Conservation (phyloP, 1,284 basidiomycete species). For the Pseudozyma sp. region DNA sequence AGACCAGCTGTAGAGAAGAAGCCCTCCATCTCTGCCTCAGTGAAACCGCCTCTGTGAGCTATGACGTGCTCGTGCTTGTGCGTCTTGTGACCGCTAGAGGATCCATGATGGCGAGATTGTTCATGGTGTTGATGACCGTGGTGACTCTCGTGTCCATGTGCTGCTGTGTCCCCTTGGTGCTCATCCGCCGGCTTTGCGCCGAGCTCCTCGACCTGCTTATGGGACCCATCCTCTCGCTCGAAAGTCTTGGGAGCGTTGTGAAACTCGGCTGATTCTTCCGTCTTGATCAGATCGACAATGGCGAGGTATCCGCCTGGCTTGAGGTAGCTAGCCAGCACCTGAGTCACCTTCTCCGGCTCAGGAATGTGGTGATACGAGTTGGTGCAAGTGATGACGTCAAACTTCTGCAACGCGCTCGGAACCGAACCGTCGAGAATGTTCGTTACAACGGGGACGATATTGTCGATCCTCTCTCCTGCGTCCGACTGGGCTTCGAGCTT, state of each 20-base stretch:
- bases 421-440: constrained; percentile 14
- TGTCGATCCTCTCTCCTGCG: constrained; percentile 8
- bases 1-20: constrained; percentile 41
- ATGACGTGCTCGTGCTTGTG: constrained; percentile 42
- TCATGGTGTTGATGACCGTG: constrained; percentile 14
- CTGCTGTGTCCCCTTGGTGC: not conserved
- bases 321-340: constrained; percentile 28
- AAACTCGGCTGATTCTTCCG: constrained; percentile 19
- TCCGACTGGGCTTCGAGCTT: constrained; percentile 34
- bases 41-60: constrained; percentile 45
- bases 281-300: constrained; percentile 41
- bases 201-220: constrained; percentile 26
- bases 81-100: not conserved
- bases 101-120: constrained; percentile 2
- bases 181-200: constrained; percentile 3
- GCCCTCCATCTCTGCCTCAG: constrained; percentile 25
- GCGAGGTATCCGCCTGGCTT: constrained; percentile 43
- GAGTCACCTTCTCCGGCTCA: constrained; percentile 32
- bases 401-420: constrained; percentile 8
- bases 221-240: constrained; percentile 19
- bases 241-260: constrained; percentile 18
- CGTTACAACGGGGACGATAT: constrained; percentile 19
- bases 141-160: constrained; percentile 4
- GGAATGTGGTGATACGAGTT: constrained; percentile 49
- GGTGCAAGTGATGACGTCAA: constrained; percentile 50